phyloP scores from a whole-genome alignment of 108 stramenopile genomes.

The Skeletonema grethae region DNA sequence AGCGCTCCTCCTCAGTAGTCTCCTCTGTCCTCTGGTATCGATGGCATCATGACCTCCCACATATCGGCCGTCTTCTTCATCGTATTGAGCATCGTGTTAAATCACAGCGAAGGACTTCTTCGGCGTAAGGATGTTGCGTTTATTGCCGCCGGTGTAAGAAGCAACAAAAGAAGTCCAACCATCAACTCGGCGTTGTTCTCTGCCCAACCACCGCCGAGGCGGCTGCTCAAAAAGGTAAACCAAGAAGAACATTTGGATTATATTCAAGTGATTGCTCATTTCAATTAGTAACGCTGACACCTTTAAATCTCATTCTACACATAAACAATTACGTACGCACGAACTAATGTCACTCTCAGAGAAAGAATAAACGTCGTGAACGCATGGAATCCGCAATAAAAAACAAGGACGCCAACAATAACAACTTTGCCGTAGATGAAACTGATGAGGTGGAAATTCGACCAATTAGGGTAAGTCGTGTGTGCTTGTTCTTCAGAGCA shows the following conservation, averaged over 20 bases:
- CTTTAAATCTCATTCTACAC: background rate
- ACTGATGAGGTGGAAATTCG: conserved; percentile 60
- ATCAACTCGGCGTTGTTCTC: conserved; percentile 7
- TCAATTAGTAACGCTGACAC: conserved; percentile 1
- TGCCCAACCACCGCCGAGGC: conserved; percentile 49
- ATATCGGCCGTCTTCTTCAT: background rate
- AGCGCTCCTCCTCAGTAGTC: background rate
- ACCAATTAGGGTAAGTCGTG: too few species aligned
- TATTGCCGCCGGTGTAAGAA: background rate
- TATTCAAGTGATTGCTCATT: background rate
- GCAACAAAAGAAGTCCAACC: background rate
- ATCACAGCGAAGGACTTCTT: background rate
- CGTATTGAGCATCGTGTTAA: background rate
- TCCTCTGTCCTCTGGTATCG: background rate
- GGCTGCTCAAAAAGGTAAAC: conserved; percentile 59
- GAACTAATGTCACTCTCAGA: conserved; percentile 5
- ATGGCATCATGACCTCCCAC: background rate
- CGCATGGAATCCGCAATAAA: conserved; percentile 13
- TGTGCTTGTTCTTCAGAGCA: too few species aligned
- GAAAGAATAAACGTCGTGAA: conserved; percentile 34
- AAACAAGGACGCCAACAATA: conserved; percentile 4
- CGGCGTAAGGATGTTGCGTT: background rate
- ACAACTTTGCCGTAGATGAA: conserved; percentile 19
- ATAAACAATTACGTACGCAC: background rate
- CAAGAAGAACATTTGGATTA: background rate